Percentiles rank a stretch among this genome's conserved stretches.
phyloP scores from a whole-genome alignment of 2,329 filamentous ascomycete genomes.

The Botrytis sinoallii region DNA sequence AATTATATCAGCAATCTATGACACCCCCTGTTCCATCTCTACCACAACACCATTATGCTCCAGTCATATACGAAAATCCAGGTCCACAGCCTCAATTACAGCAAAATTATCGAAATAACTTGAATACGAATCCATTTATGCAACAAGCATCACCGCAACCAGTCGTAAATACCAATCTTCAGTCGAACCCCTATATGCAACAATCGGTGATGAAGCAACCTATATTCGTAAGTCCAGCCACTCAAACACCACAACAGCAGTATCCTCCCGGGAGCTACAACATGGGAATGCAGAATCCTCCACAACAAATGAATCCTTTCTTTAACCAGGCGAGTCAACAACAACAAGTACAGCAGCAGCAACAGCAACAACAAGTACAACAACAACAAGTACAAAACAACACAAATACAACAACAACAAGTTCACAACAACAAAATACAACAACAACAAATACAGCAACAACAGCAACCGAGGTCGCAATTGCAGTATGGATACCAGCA shows the following conservation, averaged over 20 bases:
- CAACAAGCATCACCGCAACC: constrained; percentile 25
- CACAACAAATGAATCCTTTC: constrained; percentile 25
- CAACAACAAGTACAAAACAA: neutral
- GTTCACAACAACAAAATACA: neutral
- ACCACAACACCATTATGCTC: constrained; percentile 35
- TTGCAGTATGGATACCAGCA: constrained; percentile 13
- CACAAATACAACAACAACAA: neutral
- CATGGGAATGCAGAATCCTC: constrained; percentile 21
- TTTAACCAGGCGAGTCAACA: constrained; percentile 24
- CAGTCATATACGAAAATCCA: constrained; percentile 34
- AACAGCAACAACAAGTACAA: neutral
- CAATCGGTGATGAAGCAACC: constrained; percentile 33
- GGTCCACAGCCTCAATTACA: constrained; percentile 30
- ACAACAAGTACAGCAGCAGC: constrained; percentile 6
- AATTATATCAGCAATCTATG: constrained; percentile 38
- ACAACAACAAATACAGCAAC: neutral
- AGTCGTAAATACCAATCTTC: constrained; percentile 35
- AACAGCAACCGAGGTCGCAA: constrained; percentile 1
- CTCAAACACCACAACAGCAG: constrained; percentile 40
- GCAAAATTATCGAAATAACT: constrained; percentile 18
- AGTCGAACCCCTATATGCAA: constrained; percentile 43
- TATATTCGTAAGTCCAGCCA: constrained; percentile 31
- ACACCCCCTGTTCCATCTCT: constrained; percentile 37
- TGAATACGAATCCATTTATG: constrained; percentile 36
- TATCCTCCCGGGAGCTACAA: constrained; percentile 27